phyloP scores from a whole-genome alignment of 345 rosid genomes.

The Turritis glabra region DNA sequence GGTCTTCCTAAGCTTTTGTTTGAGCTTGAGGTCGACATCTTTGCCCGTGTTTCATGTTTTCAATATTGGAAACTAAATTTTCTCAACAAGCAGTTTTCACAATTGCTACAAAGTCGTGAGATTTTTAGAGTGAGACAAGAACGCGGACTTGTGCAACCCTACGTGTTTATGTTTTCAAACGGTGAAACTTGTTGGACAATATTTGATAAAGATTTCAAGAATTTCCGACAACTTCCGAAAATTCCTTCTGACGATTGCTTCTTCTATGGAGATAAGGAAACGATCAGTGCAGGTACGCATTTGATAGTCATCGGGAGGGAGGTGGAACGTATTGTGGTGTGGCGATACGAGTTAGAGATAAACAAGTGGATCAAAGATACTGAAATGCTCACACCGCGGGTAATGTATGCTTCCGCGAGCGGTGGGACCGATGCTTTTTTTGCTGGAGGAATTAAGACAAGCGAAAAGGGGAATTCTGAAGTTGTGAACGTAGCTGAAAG shows the following conservation, averaged over 20 bases:
- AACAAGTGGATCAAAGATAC: not conserved
- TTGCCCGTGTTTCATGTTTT: not conserved
- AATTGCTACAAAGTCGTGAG: not conserved
- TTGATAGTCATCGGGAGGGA: not conserved
- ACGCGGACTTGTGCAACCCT: not conserved
- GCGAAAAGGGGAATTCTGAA: not conserved
- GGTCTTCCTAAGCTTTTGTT: not conserved
- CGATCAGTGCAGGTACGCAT: slow-evolving; percentile 66
- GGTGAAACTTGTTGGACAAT: not conserved
- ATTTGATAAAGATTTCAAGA: slow-evolving; percentile 37
- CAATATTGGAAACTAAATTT: not conserved
- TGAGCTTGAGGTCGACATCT: not conserved
- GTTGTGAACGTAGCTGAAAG: not conserved
- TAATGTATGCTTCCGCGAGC: not conserved
- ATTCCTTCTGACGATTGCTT: slow-evolving; percentile 63
- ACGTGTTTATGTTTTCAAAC: not conserved
- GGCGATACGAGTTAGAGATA: not conserved
- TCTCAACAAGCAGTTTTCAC: not conserved
- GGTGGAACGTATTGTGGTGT: not conserved
- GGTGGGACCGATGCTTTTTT: not conserved
- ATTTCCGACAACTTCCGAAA: slow-evolving; percentile 55
- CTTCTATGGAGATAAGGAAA: slow-evolving; percentile 57
- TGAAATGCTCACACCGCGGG: not conserved
- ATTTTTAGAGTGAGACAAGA: not conserved
- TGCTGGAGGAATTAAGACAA: not conserved